Percentiles rank a stretch among this genome's conserved stretches.
Evolutionary conservation across 169 alveolate species (phyloP).

Genomic region (Plasmodium inui): DNA sequence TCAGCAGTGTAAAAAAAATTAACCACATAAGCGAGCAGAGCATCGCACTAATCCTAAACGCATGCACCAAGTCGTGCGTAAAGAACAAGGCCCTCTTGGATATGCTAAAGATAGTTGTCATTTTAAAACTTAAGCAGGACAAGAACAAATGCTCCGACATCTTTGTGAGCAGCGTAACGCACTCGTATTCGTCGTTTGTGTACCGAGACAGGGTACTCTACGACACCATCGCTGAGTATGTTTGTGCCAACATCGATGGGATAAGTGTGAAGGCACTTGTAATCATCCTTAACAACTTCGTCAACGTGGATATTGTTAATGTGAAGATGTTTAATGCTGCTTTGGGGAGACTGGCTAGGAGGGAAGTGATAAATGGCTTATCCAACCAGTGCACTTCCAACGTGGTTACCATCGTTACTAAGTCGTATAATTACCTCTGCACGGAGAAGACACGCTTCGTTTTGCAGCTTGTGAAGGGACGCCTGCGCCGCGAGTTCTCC

Average conservation of each 20-base stretch:
- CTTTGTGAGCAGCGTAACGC: constrained; percentile 61
- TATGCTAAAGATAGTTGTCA: constrained; percentile 32
- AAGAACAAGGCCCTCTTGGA: constrained; percentile 43
- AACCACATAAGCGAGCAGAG: constrained; percentile 72
- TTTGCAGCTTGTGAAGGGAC: not conserved
- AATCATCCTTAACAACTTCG: constrained; percentile 33
- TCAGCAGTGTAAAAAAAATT: constrained; percentile 16
- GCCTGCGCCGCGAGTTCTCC: constrained; percentile 18
- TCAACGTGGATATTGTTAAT: constrained; percentile 29
- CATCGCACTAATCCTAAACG: constrained; percentile 68
- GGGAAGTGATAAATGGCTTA: not conserved
- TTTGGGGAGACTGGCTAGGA: constrained; percentile 11
- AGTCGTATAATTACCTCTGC: constrained; percentile 26
- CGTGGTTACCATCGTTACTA: constrained; percentile 34
- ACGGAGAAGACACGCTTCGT: constrained; percentile 24
- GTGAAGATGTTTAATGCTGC: not conserved
- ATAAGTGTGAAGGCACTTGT: constrained; percentile 33
- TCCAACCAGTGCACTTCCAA: constrained; percentile 72
- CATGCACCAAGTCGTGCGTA: constrained; percentile 27
- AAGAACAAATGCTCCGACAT: constrained; percentile 66
- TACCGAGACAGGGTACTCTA: constrained; percentile 56
- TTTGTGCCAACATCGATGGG: constrained; percentile 15
- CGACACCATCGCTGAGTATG: constrained; percentile 18
- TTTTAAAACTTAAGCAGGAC: constrained; percentile 56
- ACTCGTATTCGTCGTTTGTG: constrained; percentile 60